Base-by-base conservation (phyloP, 768 basidiomycete species). In the Xerocomellus dryophilus region DNA sequence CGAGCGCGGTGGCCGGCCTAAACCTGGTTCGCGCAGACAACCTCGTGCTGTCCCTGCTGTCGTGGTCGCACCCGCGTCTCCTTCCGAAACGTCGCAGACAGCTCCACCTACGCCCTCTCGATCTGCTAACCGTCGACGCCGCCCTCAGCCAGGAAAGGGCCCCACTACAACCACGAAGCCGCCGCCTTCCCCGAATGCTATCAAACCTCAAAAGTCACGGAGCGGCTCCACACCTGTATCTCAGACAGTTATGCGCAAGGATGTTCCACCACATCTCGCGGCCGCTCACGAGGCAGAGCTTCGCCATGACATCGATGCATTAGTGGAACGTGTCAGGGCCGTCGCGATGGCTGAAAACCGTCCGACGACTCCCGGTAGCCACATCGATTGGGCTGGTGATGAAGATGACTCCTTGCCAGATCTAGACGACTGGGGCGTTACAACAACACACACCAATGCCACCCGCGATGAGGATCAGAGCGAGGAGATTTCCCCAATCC, bases 331-430 rank as follows among this genome's bases (percentile, higher is more conserved):
- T 47, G 84, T 88, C 11, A 75, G 88, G 44, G 83, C 87, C 9
- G 81, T 83, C 7, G 86, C 87, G 9, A 88, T 90, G 82, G 83
- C 77, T 31, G 76, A 81, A 48, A 76, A 82, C 62, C 74, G 86
- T 41, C 84, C 88, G 12, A 73, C 80, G 15, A 86, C 87, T 2
- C 87, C 87, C 14, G 86, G 84, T 32, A 88, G 83, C 53, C 89
- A 92, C 59, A 86, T 92, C 53, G 90, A 93, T 69, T 93, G 91
- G 91, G 91, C 91, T 39, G 86, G 86, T 34, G 89, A 92, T 60
- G 90, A 93, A 52, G 90, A 93, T 58, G 81, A 82, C 56, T 84
- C 80, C 57, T 74, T 93, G 2, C 90, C 91, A 6, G 88, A 90
- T 69, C 76, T 93, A 25, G 82, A 93, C 65, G 91, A 93, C 65